These are phyloP conservation scores for Hypoxylon sp. DNA, from an alignment of 2,329 filamentous ascomycete genomes.

Conservation along the genomic window DNA sequence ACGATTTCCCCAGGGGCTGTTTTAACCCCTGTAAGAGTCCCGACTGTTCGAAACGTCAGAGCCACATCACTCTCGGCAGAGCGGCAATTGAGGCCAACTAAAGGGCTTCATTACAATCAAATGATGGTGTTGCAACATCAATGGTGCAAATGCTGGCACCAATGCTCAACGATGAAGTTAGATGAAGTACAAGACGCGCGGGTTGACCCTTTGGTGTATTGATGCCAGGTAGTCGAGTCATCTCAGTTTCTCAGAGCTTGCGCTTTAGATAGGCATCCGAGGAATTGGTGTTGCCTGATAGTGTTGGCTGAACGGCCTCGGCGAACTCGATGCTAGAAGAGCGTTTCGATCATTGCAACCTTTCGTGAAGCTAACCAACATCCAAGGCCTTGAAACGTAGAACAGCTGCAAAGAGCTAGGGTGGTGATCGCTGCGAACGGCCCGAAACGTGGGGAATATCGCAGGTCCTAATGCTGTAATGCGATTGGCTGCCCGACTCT, in stretches of 20 bases:
- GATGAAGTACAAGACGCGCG: too few species aligned
- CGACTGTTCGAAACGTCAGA: constrained; percentile 7
- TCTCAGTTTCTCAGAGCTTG: too few species aligned
- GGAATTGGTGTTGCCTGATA: too few species aligned
- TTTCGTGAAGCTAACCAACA: too few species aligned
- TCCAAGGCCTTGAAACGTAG: constrained; percentile 13
- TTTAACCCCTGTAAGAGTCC: constrained; percentile 24
- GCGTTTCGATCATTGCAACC: too few species aligned
- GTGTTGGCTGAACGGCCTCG: too few species aligned
- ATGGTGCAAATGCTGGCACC: background rate
- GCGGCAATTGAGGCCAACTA: background rate
- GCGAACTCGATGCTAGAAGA: too few species aligned
- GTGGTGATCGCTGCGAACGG: background rate
- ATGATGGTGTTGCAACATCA: background rate
- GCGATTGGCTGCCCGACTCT: constrained; percentile 31
- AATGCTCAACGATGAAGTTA: background rate
- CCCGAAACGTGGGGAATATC: constrained; percentile 20
- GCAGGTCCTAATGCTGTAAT: constrained; percentile 26
- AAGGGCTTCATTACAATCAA: background rate
- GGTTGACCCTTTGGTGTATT: too few species aligned
- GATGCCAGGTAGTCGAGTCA: too few species aligned
- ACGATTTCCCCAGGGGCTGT: constrained; percentile 30
- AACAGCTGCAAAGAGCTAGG: constrained; percentile 6
- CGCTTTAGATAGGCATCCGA: too few species aligned
- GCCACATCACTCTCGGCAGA: constrained; percentile 20